These are phyloP conservation scores for Aegilops tauschii DNA, from an alignment of 176 grass and related monocot genomes.

Conservation along the genomic window DNA sequence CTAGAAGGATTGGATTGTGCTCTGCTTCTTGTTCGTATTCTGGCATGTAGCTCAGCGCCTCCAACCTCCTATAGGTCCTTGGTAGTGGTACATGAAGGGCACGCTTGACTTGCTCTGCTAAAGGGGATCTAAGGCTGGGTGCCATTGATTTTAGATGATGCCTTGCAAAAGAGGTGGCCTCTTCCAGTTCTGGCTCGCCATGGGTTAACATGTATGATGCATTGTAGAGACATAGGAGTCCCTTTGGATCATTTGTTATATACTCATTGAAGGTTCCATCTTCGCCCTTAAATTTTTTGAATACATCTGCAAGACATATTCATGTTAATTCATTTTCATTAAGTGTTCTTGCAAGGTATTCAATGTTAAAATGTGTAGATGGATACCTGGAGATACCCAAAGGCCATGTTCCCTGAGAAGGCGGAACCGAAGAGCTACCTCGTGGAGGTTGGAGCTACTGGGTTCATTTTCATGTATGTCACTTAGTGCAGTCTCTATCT, in stretches of 20 bases:
- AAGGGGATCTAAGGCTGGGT: background rate
- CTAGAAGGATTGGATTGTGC: background rate
- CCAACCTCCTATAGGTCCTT: slow-evolving; percentile 3
- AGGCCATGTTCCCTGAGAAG: background rate
- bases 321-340: background rate
- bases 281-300: background rate
- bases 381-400: background rate
- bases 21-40: background rate
- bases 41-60: background rate
- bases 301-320: background rate
- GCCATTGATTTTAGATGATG: background rate
- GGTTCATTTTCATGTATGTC: background rate
- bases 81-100: slow-evolving; percentile 11
- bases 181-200: background rate
- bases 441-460: background rate
- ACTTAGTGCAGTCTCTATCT: background rate
- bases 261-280: background rate
- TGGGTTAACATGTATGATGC: background rate
- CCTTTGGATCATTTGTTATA: background rate
- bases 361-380: too few relatives aligned
- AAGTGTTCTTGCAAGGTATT: too few relatives aligned
- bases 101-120: background rate
- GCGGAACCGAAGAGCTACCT: background rate
- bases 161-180: background rate
- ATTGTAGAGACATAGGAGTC: slow-evolving; percentile 5